These are phyloP conservation scores for Gryganskiella cystojenkinii DNA, from an alignment of 192 early-diverging fungal genomes.

Conservation along the genomic window DNA sequence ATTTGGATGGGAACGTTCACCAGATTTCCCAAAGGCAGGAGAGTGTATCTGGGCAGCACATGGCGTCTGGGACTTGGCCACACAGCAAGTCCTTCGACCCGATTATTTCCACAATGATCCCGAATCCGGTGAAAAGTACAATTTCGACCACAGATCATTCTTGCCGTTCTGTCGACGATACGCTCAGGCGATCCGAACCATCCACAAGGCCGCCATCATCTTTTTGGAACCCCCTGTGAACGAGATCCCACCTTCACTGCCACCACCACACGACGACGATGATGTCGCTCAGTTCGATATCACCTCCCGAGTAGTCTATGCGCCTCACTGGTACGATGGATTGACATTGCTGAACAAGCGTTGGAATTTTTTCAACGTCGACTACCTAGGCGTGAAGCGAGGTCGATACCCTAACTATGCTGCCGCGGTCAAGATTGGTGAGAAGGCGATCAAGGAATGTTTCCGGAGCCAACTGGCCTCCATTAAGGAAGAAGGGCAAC, in stretches of 20 bases:
- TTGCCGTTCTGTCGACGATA: constrained; percentile 55
- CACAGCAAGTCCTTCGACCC: constrained; percentile 22
- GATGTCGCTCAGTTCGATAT: constrained; percentile 50
- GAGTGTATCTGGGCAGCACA: constrained; percentile 68
- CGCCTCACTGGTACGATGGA: constrained; percentile 71
- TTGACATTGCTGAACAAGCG: constrained; percentile 68
- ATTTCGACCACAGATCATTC: constrained; percentile 71
- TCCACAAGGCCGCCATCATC: constrained; percentile 61
- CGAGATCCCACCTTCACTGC: constrained; percentile 59
- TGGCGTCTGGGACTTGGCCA: constrained; percentile 59
- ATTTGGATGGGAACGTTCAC: constrained; percentile 60
- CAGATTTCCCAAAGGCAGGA: constrained; percentile 39
- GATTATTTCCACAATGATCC: constrained; percentile 64
- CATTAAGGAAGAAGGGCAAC: constrained; percentile 58
- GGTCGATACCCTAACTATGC: constrained; percentile 62
- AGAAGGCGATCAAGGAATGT: constrained; percentile 62
- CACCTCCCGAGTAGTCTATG: constrained; percentile 58
- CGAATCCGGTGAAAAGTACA: constrained; percentile 30
- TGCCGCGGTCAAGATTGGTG: constrained; percentile 61
- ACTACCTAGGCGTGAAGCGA: constrained; percentile 64
- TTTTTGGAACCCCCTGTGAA: constrained; percentile 69
- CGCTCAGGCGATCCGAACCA: constrained; percentile 48
- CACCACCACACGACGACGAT: constrained; percentile 48
- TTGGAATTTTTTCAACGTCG: constrained; percentile 67
- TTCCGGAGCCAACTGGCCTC: constrained; percentile 60